Conservation (phyloP, 768 basidiomycete genomes). For the Phanerodontia chrysosporium region DNA sequence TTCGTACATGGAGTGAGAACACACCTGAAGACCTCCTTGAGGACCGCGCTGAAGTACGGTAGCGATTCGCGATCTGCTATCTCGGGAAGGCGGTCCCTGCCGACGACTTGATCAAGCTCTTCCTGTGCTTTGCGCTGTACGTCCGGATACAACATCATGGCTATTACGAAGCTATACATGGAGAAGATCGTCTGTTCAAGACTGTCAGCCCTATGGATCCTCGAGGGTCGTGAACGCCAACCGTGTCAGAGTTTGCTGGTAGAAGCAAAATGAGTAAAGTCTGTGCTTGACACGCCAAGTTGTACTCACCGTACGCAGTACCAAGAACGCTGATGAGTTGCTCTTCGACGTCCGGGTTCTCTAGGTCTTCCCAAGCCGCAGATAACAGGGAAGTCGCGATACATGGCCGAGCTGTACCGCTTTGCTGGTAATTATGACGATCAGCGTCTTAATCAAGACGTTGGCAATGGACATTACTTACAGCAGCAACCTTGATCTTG, state of each 20-base stretch:
- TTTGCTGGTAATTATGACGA: too few relatives aligned
- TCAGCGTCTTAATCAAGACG: too few relatives aligned
- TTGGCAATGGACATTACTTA: neutral
- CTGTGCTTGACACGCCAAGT: neutral
- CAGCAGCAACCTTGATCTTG: too few relatives aligned
- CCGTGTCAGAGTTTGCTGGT: neutral
- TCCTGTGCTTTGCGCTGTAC: conserved; percentile 13
- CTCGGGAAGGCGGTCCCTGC: conserved; percentile 18
- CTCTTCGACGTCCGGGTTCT: conserved; percentile 56
- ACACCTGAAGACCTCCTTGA: conserved; percentile 23
- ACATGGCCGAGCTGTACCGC: neutral
- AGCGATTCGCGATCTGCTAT: conserved; percentile 18
- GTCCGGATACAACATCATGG: conserved; percentile 12
- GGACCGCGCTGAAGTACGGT: conserved; percentile 22
- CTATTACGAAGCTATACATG: conserved; percentile 9
- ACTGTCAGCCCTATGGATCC: neutral
- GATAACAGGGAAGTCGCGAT: conserved; percentile 18
- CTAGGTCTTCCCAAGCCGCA: conserved; percentile 22
- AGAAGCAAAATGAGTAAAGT: neutral
- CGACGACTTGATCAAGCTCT: conserved; percentile 17
- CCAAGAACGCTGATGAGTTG: conserved; percentile 44
- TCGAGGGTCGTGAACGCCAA: neutral
- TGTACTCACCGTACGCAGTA: too few relatives aligned
- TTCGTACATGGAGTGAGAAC: neutral
- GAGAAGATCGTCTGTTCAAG: conserved; percentile 8